Conservation (phyloP, 768 basidiomycete genomes). For the Lactarius deliciosus region DNA sequence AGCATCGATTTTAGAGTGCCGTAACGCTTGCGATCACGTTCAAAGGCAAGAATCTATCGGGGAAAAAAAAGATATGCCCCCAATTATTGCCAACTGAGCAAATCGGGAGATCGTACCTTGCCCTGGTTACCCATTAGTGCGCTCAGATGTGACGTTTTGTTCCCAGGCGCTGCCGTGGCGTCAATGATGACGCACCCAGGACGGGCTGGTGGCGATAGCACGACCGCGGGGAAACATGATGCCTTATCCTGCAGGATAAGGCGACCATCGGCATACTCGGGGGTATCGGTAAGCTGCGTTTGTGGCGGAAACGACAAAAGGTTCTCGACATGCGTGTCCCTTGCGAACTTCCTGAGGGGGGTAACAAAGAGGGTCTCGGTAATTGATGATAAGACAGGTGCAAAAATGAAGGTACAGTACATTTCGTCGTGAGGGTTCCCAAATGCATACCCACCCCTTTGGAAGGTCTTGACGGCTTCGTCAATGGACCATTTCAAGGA, state of each 20-base stretch:
- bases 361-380: not conserved
- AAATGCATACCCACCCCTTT: conserved; percentile 53
- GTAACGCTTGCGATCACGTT: conserved; percentile 80
- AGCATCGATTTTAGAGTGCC: conserved; percentile 85
- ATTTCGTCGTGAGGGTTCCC: conserved; percentile 53
- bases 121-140: conserved; percentile 84
- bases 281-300: conserved; percentile 64
- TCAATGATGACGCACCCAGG: conserved; percentile 71
- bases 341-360: conserved; percentile 56
- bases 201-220: conserved; percentile 69
- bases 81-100: not conserved
- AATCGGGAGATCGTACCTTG: conserved; percentile 49
- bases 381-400: conserved; percentile 1
- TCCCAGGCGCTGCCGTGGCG: conserved; percentile 95
- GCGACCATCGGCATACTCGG: conserved; percentile 71
- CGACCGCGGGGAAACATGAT: conserved; percentile 90
- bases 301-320: conserved; percentile 76
- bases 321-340: conserved; percentile 79
- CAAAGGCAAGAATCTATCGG: conserved; percentile 78
- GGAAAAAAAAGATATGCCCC: not conserved
- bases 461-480: conserved; percentile 60
- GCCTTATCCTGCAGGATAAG: conserved; percentile 97
- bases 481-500: conserved; percentile 63
- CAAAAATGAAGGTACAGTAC: conserved; percentile 47
- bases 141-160: conserved; percentile 94